Conservation (phyloP, 225 moss, liverwort and hornwort species). For the Polytrichum formosum region DNA sequence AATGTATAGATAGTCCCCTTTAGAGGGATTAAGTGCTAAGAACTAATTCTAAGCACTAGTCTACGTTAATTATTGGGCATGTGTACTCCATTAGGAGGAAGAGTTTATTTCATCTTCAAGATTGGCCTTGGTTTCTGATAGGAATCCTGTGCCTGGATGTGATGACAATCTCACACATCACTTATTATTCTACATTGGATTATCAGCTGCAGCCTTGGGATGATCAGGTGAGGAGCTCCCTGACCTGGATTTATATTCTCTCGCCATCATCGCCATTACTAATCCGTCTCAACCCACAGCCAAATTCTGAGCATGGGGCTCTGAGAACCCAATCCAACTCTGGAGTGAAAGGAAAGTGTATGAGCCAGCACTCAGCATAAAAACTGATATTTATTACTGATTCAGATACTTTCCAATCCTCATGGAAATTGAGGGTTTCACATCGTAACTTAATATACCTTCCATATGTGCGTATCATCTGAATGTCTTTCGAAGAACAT, state of each 20-base stretch:
- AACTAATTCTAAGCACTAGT: not conserved
- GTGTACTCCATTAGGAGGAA: not conserved
- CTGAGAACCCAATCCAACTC: too few relatives aligned
- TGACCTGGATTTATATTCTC: not conserved
- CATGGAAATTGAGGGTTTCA: not conserved
- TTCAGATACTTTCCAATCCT: not conserved
- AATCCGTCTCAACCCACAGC: not conserved
- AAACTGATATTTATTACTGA: not conserved
- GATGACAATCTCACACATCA: too few relatives aligned
- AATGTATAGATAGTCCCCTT: not conserved
- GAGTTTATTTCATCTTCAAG: not conserved
- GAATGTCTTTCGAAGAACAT: conserved; percentile 4
- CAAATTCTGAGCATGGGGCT: not conserved
- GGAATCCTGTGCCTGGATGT: not conserved
- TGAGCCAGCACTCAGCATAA: not conserved
- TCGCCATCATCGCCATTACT: not conserved
- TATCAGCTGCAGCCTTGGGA: not conserved
- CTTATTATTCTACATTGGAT: too few relatives aligned
- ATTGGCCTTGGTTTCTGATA: not conserved
- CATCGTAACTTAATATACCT: not conserved
- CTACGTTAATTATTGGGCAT: not conserved
- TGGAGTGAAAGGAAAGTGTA: not conserved
- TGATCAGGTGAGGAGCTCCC: not conserved
- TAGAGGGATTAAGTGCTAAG: conserved; percentile 1
- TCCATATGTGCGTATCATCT: not conserved